These are phyloP conservation scores for Trichoderma parareesei DNA, from an alignment of 495 filamentous ascomycete species.

Conservation along the genomic window DNA sequence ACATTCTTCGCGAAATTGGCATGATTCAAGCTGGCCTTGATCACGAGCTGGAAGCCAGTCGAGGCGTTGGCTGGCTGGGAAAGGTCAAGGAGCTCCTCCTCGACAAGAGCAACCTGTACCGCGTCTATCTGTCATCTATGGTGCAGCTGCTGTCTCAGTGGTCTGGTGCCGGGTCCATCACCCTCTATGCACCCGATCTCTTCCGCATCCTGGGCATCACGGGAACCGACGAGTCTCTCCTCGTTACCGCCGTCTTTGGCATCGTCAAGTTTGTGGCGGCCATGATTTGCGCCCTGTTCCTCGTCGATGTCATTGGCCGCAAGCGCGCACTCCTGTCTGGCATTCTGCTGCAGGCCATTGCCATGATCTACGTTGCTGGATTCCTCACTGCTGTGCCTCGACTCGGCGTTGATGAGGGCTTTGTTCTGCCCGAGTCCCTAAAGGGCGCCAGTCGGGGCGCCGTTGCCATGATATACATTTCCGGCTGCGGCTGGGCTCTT, in stretches of 20 bases:
- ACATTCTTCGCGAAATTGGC: conserved; percentile 41
- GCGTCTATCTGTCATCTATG: conserved; percentile 49
- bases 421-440: conserved; percentile 22
- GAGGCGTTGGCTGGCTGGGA: conserved; percentile 45
- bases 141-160: conserved; percentile 58
- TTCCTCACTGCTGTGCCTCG: conserved; percentile 51
- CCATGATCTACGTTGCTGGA: conserved; percentile 61
- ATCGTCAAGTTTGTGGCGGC: conserved; percentile 60
- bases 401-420: conserved; percentile 28
- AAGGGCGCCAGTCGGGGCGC: conserved; percentile 41
- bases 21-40: conserved; percentile 41
- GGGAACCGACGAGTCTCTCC: conserved; percentile 52
- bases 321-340: conserved; percentile 59
- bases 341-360: conserved; percentile 52
- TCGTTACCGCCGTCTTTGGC: conserved; percentile 63
- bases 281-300: conserved; percentile 57
- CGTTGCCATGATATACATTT: conserved; percentile 60
- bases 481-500: conserved; percentile 60
- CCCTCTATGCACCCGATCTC: conserved; percentile 57
- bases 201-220: conserved; percentile 57
- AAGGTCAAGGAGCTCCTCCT: conserved; percentile 53
- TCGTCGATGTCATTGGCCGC: conserved; percentile 67
- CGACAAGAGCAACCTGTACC: conserved; percentile 53
- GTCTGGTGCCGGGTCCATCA: conserved; percentile 64
- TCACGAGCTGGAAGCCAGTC: conserved; percentile 49